These are phyloP conservation scores for Rubia balearica DNA, from an alignment of 305 asterid genomes.

Conservation along the genomic window DNA sequence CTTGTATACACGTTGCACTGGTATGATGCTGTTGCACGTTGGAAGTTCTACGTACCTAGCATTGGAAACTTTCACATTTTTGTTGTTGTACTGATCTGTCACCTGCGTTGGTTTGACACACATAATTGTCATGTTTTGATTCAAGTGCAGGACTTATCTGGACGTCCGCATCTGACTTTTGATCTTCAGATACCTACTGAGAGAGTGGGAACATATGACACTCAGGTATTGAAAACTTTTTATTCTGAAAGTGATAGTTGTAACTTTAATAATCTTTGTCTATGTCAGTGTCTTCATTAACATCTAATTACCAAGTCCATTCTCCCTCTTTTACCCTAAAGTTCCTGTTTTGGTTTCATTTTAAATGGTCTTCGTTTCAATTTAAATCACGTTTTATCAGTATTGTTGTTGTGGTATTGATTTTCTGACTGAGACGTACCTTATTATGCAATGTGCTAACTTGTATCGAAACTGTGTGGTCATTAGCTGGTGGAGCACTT, in stretches of 20 bases:
- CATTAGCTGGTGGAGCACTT: conserved; percentile 89
- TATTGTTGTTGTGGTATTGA: neutral
- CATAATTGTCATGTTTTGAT: neutral
- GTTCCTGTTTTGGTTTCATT: neutral
- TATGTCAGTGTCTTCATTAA: neutral
- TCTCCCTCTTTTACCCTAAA: neutral
- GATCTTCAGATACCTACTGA: conserved; percentile 76
- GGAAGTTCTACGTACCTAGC: neutral
- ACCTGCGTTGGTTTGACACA: neutral
- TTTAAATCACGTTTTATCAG: neutral
- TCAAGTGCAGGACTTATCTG: conserved; percentile 69
- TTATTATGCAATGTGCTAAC: neutral
- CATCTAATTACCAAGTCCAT: too few relatives aligned
- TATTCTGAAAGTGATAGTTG: conserved; percentile 3
- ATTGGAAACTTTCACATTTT: neutral
- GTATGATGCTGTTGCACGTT: conserved; percentile 30
- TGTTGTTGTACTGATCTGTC: neutral
- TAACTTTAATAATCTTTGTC: neutral
- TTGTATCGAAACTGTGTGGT: conserved; percentile 1
- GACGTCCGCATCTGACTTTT: conserved; percentile 80
- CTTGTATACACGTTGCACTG: conserved; percentile 86
- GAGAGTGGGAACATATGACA: conserved; percentile 87
- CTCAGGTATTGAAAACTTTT: conserved; percentile 45
- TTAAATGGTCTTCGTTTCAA: neutral
- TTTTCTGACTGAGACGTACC: neutral